A percentile compares a stretch with the other conserved stretches of the same genome.
These are phyloP conservation scores for Sextonia rubra DNA, from an alignment of 164 flowering plant genomes.

Conservation along the genomic window DNA sequence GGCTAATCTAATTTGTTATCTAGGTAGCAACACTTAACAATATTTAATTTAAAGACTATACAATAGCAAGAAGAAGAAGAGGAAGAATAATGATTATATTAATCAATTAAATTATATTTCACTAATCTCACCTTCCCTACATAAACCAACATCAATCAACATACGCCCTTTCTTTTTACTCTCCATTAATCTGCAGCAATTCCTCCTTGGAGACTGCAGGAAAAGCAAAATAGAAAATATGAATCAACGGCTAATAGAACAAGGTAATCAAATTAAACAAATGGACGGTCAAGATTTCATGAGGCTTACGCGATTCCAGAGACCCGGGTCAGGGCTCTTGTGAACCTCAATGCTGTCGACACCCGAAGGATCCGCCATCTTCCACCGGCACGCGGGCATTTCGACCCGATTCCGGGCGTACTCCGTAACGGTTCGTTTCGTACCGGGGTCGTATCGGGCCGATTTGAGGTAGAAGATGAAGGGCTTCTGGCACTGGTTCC, in stretches of 20 bases:
- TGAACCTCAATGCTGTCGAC: constrained; percentile 37
- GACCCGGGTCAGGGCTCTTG: constrained; percentile 58
- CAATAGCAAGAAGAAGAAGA: not conserved
- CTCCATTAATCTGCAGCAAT: constrained; percentile 60
- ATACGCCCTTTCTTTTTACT: constrained; percentile 39
- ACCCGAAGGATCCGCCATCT: constrained; percentile 50
- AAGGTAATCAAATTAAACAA: no score
- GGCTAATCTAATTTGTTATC: no score
- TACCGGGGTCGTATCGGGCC: constrained; percentile 20
- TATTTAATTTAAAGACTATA: no score
- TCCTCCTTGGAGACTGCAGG: constrained; percentile 69
- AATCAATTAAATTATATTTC: constrained; percentile 26
- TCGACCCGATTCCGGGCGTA: constrained; percentile 43
- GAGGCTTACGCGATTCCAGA: constrained; percentile 63
- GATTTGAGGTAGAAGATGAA: constrained; percentile 56
- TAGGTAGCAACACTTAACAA: not conserved
- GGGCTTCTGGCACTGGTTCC: constrained; percentile 76
- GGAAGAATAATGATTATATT: not conserved
- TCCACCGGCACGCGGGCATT: constrained; percentile 67
- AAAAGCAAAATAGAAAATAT: no score
- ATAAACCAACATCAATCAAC: constrained; percentile 56
- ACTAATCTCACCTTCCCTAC: constrained; percentile 57
- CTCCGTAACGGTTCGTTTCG: constrained; percentile 41
- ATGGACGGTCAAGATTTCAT: not conserved
- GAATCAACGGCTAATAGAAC: not conserved